A percentile compares a stretch with the other conserved stretches of the same genome.
Evolutionary conservation across 2,329 filamentous ascomycete genomes (phyloP).

Genomic region (Colletotrichum noveboracense): DNA sequence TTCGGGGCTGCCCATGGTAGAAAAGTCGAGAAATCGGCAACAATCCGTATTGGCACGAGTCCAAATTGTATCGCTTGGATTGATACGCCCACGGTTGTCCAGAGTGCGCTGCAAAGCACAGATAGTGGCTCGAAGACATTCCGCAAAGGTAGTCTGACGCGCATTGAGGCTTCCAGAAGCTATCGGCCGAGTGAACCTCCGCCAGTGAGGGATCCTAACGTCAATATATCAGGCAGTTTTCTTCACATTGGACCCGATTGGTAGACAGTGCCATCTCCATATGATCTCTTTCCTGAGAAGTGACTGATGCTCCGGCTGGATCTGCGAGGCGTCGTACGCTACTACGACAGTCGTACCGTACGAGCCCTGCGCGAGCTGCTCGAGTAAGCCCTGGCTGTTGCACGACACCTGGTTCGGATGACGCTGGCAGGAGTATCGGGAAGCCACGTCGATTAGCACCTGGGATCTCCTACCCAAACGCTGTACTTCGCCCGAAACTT

Average conservation of each 20-base stretch:
- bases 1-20: not conserved
- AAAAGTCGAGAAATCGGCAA: not conserved
- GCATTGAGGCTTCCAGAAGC: not conserved
- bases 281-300: not conserved
- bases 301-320: constrained; percentile 1
- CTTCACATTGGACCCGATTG: not conserved
- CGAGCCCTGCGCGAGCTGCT: not conserved
- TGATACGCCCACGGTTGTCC: not conserved
- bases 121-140: not conserved
- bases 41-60: not conserved
- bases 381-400: not conserved
- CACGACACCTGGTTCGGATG: not conserved
- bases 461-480: not conserved
- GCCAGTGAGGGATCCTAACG: not conserved
- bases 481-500: not conserved
- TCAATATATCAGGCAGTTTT: not conserved
- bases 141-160: not conserved
- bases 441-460: not conserved
- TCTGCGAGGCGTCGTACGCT: not conserved
- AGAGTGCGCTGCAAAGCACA: not conserved
- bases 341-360: not conserved
- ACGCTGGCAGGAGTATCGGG: not conserved
- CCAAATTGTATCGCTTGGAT: not conserved
- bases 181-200: not conserved
- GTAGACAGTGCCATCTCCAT: not conserved